Evolutionary conservation across 352 stramenopile species (phyloP).

Genomic region (Globisporangium splendens): DNA sequence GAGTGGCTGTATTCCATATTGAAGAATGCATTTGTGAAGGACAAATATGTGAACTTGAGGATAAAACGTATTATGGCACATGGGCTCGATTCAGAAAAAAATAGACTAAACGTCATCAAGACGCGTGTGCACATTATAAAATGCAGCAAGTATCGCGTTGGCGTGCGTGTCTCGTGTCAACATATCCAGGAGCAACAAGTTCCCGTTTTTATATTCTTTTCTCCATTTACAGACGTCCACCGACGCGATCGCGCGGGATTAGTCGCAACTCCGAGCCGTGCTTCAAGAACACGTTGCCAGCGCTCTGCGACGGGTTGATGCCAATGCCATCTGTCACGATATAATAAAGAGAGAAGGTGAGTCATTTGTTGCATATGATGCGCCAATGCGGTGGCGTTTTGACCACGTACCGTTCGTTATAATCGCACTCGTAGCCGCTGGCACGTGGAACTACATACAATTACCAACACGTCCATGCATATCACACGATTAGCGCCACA

Average conservation of each 20-base stretch:
- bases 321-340: constrained; percentile 67
- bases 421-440: constrained; percentile 78
- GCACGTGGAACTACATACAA: constrained; percentile 63
- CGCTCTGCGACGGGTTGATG: constrained; percentile 83
- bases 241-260: constrained; percentile 81
- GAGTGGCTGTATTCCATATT: too few species aligned
- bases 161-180: too few species aligned
- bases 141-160: too few species aligned
- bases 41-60: too few species aligned
- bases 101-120: too few species aligned
- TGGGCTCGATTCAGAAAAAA: too few species aligned
- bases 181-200: not conserved
- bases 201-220: not conserved
- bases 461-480: not conserved
- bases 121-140: too few species aligned
- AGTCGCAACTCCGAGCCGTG: constrained; percentile 79
- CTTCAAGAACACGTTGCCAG: constrained; percentile 83
- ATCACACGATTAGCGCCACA: too few species aligned
- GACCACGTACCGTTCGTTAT: constrained; percentile 73
- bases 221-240: constrained; percentile 18
- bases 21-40: too few species aligned
- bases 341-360: not conserved
- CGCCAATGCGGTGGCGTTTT: too few species aligned
- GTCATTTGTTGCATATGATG: too few species aligned
- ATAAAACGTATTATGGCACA: too few species aligned